A percentile compares a stretch with the other conserved stretches of the same genome.
phyloP scores from a whole-genome alignment of 2,329 filamentous ascomycete genomes.

The Venturia aucupariae region DNA sequence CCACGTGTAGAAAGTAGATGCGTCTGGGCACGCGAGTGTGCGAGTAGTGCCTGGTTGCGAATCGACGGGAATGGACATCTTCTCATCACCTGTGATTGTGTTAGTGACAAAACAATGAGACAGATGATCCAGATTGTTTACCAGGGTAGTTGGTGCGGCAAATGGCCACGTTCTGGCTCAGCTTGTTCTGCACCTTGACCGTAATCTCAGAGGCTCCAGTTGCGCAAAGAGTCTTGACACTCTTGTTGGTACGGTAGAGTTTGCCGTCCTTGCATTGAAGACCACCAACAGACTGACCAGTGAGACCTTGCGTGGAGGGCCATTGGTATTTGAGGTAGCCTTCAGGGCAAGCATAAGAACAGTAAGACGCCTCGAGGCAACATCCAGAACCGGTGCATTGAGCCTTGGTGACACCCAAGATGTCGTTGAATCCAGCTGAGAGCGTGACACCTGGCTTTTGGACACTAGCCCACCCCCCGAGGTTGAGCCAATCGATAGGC shows the following conservation, averaged over 20 bases:
- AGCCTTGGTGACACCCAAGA: slow-evolving; percentile 58
- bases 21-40: slow-evolving; percentile 66
- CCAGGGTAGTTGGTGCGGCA: slow-evolving; percentile 97
- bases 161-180: slow-evolving; percentile 57
- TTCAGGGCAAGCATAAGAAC: slow-evolving; percentile 83
- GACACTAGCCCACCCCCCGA: slow-evolving; percentile 72
- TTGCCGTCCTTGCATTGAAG: slow-evolving; percentile 71
- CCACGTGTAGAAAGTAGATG: slow-evolving; percentile 59
- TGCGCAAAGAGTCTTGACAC: slow-evolving; percentile 64
- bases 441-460: slow-evolving; percentile 44
- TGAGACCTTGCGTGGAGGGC: slow-evolving; percentile 67
- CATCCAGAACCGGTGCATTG: slow-evolving; percentile 44
- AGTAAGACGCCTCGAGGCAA: slow-evolving; percentile 60
- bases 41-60: slow-evolving; percentile 50
- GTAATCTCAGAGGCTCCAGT: slow-evolving; percentile 52
- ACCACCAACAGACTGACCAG: slow-evolving; percentile 80
- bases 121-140: slow-evolving; percentile 24
- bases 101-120: neutral
- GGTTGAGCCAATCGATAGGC: slow-evolving; percentile 55
- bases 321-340: slow-evolving; percentile 93
- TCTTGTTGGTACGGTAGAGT: slow-evolving; percentile 65
- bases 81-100: slow-evolving; percentile 51
- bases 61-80: slow-evolving; percentile 70
- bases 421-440: slow-evolving; percentile 37
- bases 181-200: slow-evolving; percentile 66